Base-by-base conservation (phyloP, 768 basidiomycete genomes). In the Trametes coccinea region DNA sequence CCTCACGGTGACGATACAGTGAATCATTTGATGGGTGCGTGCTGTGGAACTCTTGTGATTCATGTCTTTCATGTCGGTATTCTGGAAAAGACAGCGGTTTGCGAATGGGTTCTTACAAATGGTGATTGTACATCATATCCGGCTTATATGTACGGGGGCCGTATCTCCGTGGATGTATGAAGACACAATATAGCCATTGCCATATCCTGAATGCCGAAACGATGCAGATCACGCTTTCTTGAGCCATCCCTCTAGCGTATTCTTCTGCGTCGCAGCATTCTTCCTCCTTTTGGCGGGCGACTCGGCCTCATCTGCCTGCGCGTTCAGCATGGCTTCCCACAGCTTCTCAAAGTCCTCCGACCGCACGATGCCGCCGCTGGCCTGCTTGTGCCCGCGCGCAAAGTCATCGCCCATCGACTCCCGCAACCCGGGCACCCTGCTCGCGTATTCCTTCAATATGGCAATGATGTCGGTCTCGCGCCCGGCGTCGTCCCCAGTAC, bases 1-100 rank as follows among this genome's bases (percentile, higher is more conserved):
- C 27, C 72, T 88, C 57, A 87, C 83, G 2, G 81, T 87, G 17
- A 80, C 73, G 3, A 80, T 83, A 31, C 44, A 73, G 47, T 76
- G 22, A 22, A 3, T 9, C 2, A 2, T 14, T 9, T 3, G 48
- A 8, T 14, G 11, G 30, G 11, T 16, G 13, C 1, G 30, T 4
- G 22, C 8, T 47, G 17, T 47, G 10, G 27, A 10, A 11, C 27
- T 29, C 17, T 27, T 2, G 46, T 4, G 46, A 5, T 17, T 17
- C 46, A 27, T 39, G 39, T 27, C 46, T n/a, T 29, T 11, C 9
- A 29, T 47, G 4, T 27, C 11, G 11, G 46, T 4, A 47, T 29
- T n/a, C 27, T 47, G 17, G 11, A 39, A 39, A 13, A 39, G 2
- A 39, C 0, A 22, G 22, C 22, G 22, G 22, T 22, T 22, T 22